Evolutionary conservation across 1,284 basidiomycete species (phyloP).

Genomic region (Mycosarcoma maydis): DNA sequence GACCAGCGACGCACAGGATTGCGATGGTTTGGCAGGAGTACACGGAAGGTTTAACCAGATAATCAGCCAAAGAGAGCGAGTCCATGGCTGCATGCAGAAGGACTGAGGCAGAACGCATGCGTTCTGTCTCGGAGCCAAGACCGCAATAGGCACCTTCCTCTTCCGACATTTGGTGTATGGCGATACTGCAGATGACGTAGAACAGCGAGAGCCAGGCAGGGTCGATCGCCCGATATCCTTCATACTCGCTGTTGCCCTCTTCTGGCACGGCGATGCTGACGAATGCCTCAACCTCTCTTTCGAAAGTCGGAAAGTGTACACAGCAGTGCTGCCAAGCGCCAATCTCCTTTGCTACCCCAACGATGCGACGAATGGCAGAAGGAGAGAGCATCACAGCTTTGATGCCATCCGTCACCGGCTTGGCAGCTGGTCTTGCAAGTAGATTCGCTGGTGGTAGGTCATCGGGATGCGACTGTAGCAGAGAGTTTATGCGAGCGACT

Average conservation of each 20-base stretch:
- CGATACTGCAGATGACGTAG: slow-evolving; percentile 47
- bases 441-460: slow-evolving; percentile 36
- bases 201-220: slow-evolving; percentile 49
- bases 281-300: slow-evolving; percentile 40
- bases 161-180: slow-evolving; percentile 51
- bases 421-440: slow-evolving; percentile 21
- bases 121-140: slow-evolving; percentile 18
- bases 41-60: slow-evolving; percentile 42
- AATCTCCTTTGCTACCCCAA: slow-evolving; percentile 41
- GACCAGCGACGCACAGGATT: slow-evolving; percentile 48
- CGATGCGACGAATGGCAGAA: slow-evolving; percentile 19
- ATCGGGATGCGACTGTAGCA: slow-evolving; percentile 25
- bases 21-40: slow-evolving; percentile 52
- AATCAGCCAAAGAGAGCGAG: slow-evolving; percentile 41
- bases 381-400: slow-evolving; percentile 16
- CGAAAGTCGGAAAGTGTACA: slow-evolving; percentile 48
- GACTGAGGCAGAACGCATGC: slow-evolving; percentile 20
- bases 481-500: slow-evolving; percentile 17
- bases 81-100: slow-evolving; percentile 47
- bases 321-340: slow-evolving; percentile 54
- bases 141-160: slow-evolving; percentile 33
- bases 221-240: slow-evolving; percentile 38
- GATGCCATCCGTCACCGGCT: slow-evolving; percentile 29
- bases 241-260: slow-evolving; percentile 7
- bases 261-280: slow-evolving; percentile 21